A percentile compares a stretch with the other conserved stretches of the same genome.
phyloP scores from a whole-genome alignment of 805 yeast species.

The Sungouiella thailandica region DNA sequence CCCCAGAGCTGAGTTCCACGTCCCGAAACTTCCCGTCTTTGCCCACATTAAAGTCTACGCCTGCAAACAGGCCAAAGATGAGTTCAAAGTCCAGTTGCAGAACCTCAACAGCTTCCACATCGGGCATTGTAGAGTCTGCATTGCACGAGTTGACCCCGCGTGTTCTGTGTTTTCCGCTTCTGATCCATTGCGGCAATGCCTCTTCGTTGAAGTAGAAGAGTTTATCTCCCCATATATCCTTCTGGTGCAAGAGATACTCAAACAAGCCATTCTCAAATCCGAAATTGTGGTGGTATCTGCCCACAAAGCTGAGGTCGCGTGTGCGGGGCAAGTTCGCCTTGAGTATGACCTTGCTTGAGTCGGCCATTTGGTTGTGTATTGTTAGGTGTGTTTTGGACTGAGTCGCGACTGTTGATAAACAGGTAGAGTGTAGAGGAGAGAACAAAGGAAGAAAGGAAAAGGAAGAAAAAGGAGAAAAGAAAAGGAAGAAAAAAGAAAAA shows the following conservation, averaged over 20 bases:
- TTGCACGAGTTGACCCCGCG: constrained; percentile 7
- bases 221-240: constrained; percentile 46
- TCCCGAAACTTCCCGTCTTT: constrained; percentile 6
- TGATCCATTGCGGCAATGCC: constrained; percentile 17
- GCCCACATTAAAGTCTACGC: constrained; percentile 14
- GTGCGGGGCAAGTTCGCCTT: constrained; percentile 13
- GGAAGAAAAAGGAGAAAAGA: too few species aligned
- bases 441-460: too few species aligned
- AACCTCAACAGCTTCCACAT: constrained; percentile 2
- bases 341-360: constrained; percentile 8
- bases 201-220: constrained; percentile 40
- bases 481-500: too few species aligned
- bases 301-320: constrained; percentile 16
- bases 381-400: neutral
- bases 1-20: constrained; percentile 5
- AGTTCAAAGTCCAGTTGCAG: constrained; percentile 16
- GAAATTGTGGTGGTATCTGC: constrained; percentile 34
- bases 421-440: too few species aligned
- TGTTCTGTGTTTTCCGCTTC: constrained; percentile 9
- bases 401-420: too few species aligned
- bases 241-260: constrained; percentile 37
- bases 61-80: constrained; percentile 16
- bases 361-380: constrained; percentile 6
- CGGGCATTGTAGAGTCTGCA: constrained; percentile 9
- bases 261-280: constrained; percentile 47